A percentile compares a stretch with the other conserved stretches of the same genome.
These are phyloP conservation scores for Populus simonii DNA, from an alignment of 345 rosid species.

Conservation along the genomic window DNA sequence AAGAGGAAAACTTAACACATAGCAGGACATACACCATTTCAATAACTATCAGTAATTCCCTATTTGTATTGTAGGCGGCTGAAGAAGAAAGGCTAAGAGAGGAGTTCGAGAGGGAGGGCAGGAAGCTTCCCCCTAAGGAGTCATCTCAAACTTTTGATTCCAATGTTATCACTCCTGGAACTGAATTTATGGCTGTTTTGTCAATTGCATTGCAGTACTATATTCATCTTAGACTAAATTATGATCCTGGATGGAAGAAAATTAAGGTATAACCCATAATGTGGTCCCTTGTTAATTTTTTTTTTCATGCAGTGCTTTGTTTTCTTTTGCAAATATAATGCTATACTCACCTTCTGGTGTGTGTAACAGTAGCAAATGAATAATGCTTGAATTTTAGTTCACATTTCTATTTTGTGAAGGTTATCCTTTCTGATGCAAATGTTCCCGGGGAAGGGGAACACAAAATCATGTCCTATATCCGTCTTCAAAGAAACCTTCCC, in stretches of 20 bases:
- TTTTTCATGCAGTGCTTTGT: not conserved
- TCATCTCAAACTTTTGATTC: conserved; percentile 71
- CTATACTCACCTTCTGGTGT: not conserved
- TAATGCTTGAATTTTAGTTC: conserved; percentile 11
- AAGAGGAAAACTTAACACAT: not conserved
- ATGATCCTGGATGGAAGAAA: conserved; percentile 96
- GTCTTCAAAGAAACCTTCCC: conserved; percentile 86
- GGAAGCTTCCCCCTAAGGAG: conserved; percentile 70
- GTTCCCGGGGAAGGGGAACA: conserved; percentile 99
- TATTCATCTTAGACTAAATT: conserved; percentile 70
- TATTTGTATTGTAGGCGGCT: conserved; percentile 52
- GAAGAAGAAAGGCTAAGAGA: conserved; percentile 74
- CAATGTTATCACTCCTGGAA: conserved; percentile 95
- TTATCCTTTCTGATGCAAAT: conserved; percentile 95
- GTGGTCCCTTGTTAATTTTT: not conserved
- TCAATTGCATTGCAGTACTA: conserved; percentile 86
- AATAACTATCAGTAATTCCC: not conserved
- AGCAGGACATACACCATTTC: too few relatives aligned
- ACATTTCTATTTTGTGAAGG: conserved; percentile 49
- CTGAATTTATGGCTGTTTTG: conserved; percentile 80
- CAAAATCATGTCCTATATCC: conserved; percentile 84
- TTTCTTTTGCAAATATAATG: not conserved
- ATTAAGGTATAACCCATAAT: conserved; percentile 52
- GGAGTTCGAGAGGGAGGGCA: conserved; percentile 87
- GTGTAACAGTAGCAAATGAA: not conserved